Evolutionary conservation across 2,329 filamentous ascomycete species (phyloP).

Genomic region (Penicillium sumatraense): DNA sequence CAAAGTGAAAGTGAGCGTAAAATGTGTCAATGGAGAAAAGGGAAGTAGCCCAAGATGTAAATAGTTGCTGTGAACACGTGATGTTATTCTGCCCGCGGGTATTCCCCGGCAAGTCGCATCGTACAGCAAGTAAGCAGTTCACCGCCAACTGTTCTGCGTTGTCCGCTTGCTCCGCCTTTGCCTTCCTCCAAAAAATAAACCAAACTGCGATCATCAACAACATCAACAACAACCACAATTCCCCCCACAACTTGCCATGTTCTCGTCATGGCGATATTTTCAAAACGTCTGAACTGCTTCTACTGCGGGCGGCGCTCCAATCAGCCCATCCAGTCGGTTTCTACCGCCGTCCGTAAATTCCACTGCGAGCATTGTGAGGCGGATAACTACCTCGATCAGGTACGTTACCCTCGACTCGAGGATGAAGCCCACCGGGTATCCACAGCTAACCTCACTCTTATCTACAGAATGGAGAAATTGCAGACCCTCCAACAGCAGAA

Average conservation of each 20-base stretch:
- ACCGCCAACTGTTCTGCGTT: neutral
- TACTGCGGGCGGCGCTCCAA: slow-evolving; percentile 77
- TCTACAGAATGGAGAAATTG: slow-evolving; percentile 78
- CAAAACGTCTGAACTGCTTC: slow-evolving; percentile 70
- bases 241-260: slow-evolving; percentile 2
- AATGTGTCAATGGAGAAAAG: too few species aligned
- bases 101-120: too few species aligned
- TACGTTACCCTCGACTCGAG: slow-evolving; percentile 46
- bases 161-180: slow-evolving; percentile 11
- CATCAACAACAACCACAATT: slow-evolving; percentile 17
- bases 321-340: slow-evolving; percentile 61
- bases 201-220: too few species aligned
- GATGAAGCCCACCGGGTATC: too few species aligned
- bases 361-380: slow-evolving; percentile 80
- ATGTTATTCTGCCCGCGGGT: too few species aligned
- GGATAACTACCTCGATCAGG: slow-evolving; percentile 86
- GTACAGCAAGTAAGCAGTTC: too few species aligned
- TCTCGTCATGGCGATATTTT: slow-evolving; percentile 48
- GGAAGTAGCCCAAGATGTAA: too few species aligned
- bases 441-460: neutral
- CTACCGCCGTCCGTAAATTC: slow-evolving; percentile 67
- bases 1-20: too few species aligned
- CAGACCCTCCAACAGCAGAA: slow-evolving; percentile 75
- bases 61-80: too few species aligned
- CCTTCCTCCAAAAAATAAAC: neutral